Percentiles rank a stretch among this genome's conserved stretches.
Evolutionary conservation across 2,329 filamentous ascomycete species (phyloP).

Genomic region (Ascochyta koolunga): DNA sequence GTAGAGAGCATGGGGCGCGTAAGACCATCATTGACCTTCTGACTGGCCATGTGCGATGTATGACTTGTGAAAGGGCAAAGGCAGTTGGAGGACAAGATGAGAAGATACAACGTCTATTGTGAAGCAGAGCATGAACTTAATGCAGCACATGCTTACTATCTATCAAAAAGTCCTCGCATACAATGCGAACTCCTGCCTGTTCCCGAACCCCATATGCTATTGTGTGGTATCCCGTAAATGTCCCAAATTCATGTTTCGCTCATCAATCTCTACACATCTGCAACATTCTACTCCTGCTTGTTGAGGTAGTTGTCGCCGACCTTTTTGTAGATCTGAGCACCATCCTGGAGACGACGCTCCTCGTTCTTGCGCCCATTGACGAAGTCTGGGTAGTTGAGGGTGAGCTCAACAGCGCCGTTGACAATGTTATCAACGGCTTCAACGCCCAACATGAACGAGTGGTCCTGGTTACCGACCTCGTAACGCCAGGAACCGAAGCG

Average conservation of each 20-base stretch:
- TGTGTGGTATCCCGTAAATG: conserved; percentile 21
- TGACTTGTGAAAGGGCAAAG: not conserved
- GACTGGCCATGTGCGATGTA: not conserved
- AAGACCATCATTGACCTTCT: too few relatives aligned
- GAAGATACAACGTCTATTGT: conserved; percentile 15
- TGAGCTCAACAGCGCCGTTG: conserved; percentile 87
- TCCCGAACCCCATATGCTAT: conserved; percentile 17
- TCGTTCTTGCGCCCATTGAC: conserved; percentile 79
- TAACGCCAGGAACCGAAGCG: conserved; percentile 99
- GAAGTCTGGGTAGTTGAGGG: conserved; percentile 95
- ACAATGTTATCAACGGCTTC: conserved; percentile 91
- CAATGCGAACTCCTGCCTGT: conserved; percentile 15
- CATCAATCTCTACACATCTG: conserved; percentile 13
- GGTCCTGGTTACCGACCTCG: conserved; percentile 96
- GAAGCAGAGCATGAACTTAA: not conserved
- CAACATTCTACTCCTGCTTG: conserved; percentile 16
- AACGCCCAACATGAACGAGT: conserved; percentile 96
- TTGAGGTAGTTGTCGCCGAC: conserved; percentile 19
- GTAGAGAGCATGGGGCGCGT: too few relatives aligned
- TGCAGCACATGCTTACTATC: conserved; percentile 11
- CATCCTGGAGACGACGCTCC: conserved; percentile 67
- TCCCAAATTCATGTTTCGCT: conserved; percentile 16
- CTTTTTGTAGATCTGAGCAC: conserved; percentile 60
- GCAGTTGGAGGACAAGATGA: not conserved
- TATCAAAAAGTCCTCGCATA: conserved; percentile 14